These are phyloP conservation scores for Mycena galopus DNA, from an alignment of 768 basidiomycete species.

Conservation along the genomic window DNA sequence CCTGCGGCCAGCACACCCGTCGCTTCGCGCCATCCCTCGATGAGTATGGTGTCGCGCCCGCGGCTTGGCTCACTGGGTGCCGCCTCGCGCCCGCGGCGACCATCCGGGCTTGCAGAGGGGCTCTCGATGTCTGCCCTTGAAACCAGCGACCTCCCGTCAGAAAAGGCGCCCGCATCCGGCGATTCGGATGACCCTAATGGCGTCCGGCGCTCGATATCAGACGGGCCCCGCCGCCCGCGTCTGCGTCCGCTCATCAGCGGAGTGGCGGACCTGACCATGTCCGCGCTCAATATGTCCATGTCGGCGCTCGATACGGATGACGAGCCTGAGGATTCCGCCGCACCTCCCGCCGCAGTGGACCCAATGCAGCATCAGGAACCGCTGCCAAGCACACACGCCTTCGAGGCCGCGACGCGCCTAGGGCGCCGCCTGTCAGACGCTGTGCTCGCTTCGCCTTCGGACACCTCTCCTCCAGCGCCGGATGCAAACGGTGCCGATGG, in stretches of 20 bases:
- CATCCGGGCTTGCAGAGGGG: conserved; percentile 50
- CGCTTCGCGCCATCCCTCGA: conserved; percentile 53
- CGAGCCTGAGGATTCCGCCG: conserved; percentile 54
- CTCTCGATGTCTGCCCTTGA: conserved; percentile 57
- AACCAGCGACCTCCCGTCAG: conserved; percentile 36
- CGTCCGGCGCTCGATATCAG: conserved; percentile 21
- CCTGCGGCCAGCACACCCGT: conserved; percentile 65
- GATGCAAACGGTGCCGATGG: conserved; percentile 24
- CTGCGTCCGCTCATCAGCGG: conserved; percentile 38
- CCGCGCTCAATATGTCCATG: conserved; percentile 63
- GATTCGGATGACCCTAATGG: background rate
- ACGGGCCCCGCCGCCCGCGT: conserved; percentile 33
- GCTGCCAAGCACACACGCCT: conserved; percentile 34
- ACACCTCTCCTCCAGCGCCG: conserved; percentile 27
- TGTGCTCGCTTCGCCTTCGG: conserved; percentile 47
- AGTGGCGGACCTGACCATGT: conserved; percentile 37
- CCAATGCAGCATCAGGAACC: conserved; percentile 30
- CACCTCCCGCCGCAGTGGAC: too few species aligned
- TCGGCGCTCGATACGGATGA: conserved; percentile 69
- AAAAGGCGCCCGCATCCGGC: conserved; percentile 29
- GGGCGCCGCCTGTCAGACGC: conserved; percentile 60
- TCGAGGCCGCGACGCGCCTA: conserved; percentile 50
- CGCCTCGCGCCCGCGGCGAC: conserved; percentile 47
- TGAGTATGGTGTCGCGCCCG: conserved; percentile 40
- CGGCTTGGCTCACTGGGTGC: conserved; percentile 32